Evolutionary conservation across 768 basidiomycete genomes (phyloP).

Genomic region (Boletus tomentosulus): DNA sequence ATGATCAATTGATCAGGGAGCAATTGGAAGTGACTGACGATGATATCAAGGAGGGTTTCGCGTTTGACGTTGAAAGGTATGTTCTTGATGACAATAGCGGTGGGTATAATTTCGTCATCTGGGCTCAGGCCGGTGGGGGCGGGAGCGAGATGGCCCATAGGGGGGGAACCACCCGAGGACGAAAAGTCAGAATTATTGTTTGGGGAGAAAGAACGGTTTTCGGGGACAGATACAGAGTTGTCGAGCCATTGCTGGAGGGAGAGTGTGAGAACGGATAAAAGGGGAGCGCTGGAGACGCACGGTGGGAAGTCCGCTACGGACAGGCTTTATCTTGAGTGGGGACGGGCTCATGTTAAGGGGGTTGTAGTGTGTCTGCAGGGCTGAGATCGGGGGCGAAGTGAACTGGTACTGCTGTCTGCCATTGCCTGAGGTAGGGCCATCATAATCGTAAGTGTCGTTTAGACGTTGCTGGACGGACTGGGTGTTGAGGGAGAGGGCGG

Average conservation of each 20-base stretch:
- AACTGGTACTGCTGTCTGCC: conserved; percentile 67
- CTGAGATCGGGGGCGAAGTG: conserved; percentile 57
- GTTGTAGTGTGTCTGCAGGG: conserved; percentile 44
- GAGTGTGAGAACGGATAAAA: conserved; percentile 23
- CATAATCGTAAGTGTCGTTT: conserved; percentile 85
- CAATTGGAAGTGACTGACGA: conserved; percentile 52
- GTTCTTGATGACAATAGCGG: conserved; percentile 99
- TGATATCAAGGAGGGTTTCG: conserved; percentile 93
- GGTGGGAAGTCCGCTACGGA: conserved; percentile 66
- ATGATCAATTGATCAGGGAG: conserved; percentile 9
- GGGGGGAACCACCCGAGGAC: conserved; percentile 80
- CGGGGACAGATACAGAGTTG: conserved; percentile 45
- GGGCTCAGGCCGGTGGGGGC: conserved; percentile 44
- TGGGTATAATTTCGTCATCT: conserved; percentile 95
- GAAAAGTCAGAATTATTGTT: conserved; percentile 88
- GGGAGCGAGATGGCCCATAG: conserved; percentile 42
- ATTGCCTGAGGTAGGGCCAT: conserved; percentile 46
- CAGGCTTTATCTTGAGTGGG: conserved; percentile 70
- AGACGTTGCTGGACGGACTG: conserved; percentile 68
- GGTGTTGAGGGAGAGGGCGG: conserved; percentile 67
- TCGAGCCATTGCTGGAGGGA: conserved; percentile 80
- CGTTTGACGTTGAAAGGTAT: conserved; percentile 99
- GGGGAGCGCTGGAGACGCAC: conserved; percentile 43
- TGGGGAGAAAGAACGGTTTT: conserved; percentile 78
- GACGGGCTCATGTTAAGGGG: conserved; percentile 59